Evolutionary conservation across 768 basidiomycete species (phyloP), one percentile per base, ranked within the genome.

Genomic region (Trichaptum fuscoviolaceum): DNA sequence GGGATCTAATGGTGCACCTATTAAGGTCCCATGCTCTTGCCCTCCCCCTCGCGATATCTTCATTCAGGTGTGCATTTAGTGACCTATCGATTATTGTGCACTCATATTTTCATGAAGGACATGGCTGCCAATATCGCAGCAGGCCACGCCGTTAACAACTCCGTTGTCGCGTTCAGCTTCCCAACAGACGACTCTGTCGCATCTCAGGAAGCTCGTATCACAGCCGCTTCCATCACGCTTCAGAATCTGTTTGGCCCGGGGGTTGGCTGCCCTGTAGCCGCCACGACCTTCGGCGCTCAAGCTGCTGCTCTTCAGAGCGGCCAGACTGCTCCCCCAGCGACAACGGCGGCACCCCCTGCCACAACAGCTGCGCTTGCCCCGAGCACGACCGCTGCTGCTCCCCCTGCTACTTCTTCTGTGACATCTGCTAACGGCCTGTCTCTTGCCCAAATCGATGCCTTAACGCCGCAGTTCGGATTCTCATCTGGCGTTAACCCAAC

Each of bases 161-260:
- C 75, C 24, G 58, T 42, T 35, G 73, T 75, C 24, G 52, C 25
- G n/a, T 35, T 75, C 30, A 62, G 64, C n/a, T 76, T 73, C 69
- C 75, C 75, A 0, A 67, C 68, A 5, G 73, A 72, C 60, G 58
- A 64, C 58, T 70, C 66, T 57, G 36, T 64, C 26, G 63, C 61
- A n/a, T 69, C 68, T 12, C 68, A 70, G 65, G 63, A 61, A 26
- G 67, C 69, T 6, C 72, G 75, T 8, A 70, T 74, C 61, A 69
- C 65, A 7, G 71, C 75, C 57, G 68, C 71, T 15, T 27, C 68
- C 27, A 69, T 71, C 30, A 74, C 73, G 12, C 63, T 75, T 30
- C 75, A 75, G 69, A 76, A 75, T 66, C 63, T 76, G 3, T 64
- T 68, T 24, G 73, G 73, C 10, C 66, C 72, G 5, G 75, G 75